Percentiles rank a stretch among this genome's conserved stretches.
Conservation (phyloP, 2,329 filamentous ascomycete species). For the Achaetomium macrosporum region DNA sequence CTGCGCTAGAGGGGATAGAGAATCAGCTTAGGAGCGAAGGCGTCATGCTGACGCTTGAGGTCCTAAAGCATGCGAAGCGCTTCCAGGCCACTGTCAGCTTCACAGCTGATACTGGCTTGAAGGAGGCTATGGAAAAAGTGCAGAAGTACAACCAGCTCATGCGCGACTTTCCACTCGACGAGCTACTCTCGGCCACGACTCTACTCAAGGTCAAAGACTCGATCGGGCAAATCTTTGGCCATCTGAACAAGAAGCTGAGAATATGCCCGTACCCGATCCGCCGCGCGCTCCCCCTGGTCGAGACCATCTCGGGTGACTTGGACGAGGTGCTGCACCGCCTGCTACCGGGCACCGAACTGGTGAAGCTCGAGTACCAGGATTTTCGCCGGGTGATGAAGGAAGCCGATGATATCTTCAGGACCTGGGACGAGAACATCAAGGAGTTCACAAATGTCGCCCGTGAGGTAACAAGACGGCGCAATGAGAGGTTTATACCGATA, state of each 20-base stretch:
- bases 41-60: slow-evolving; percentile 84
- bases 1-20: slow-evolving; percentile 85
- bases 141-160: slow-evolving; percentile 99
- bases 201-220: slow-evolving; percentile 84
- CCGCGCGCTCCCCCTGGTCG: slow-evolving; percentile 86
- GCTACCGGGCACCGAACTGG: slow-evolving; percentile 77
- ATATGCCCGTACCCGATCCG: slow-evolving; percentile 94
- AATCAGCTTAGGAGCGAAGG: slow-evolving; percentile 82
- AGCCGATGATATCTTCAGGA: slow-evolving; percentile 78
- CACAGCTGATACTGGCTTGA: slow-evolving; percentile 88
- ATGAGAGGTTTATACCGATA: slow-evolving; percentile 98
- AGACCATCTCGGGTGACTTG: slow-evolving; percentile 91
- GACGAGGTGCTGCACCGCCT: slow-evolving; percentile 80
- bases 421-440: slow-evolving; percentile 94
- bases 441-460: slow-evolving; percentile 97
- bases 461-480: slow-evolving; percentile 85
- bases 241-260: slow-evolving; percentile 96
- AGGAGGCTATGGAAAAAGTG: slow-evolving; percentile 92
- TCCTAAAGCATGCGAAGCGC: slow-evolving; percentile 93
- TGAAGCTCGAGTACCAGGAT: slow-evolving; percentile 87
- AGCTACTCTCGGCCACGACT: slow-evolving; percentile 86
- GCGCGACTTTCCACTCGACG: slow-evolving; percentile 94
- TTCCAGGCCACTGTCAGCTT: slow-evolving; percentile 98
- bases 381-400: slow-evolving; percentile 81
- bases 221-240: slow-evolving; percentile 80